These are phyloP conservation scores for Sporothrix protearum DNA, from an alignment of 2,329 filamentous ascomycete genomes.

Conservation along the genomic window DNA sequence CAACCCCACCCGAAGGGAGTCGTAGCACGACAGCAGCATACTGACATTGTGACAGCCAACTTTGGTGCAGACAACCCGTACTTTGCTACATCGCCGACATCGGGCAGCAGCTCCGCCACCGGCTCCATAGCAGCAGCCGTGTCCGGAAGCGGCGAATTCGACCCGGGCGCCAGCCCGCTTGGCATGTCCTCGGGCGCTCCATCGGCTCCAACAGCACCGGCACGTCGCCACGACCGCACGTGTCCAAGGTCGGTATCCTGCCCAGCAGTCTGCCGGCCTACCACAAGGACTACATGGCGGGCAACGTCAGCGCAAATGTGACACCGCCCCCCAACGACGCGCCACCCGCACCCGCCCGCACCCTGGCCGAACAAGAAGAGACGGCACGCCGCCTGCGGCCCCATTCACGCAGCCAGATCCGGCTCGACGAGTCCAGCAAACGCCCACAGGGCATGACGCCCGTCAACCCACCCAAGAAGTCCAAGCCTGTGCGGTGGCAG, in stretches of 20 bases:
- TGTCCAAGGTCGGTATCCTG: slow-evolving; percentile 86
- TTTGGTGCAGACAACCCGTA: slow-evolving; percentile 43
- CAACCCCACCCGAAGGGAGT: slow-evolving; percentile 11
- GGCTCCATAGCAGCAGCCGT: slow-evolving; percentile 53
- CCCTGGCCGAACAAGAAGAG: slow-evolving; percentile 74
- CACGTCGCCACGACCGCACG: slow-evolving; percentile 53
- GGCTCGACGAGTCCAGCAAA: slow-evolving; percentile 61
- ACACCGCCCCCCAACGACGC: slow-evolving; percentile 48
- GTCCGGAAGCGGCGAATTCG: slow-evolving; percentile 32
- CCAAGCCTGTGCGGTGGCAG: slow-evolving; percentile 87
- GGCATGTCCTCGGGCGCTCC: slow-evolving; percentile 56
- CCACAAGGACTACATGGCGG: slow-evolving; percentile 80
- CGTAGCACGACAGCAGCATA: no score
- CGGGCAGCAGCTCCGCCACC: slow-evolving; percentile 52
- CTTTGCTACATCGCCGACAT: slow-evolving; percentile 46
- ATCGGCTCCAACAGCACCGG: slow-evolving; percentile 48
- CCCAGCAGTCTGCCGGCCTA: slow-evolving; percentile 88
- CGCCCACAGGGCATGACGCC: slow-evolving; percentile 62
- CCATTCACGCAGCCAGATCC: slow-evolving; percentile 69
- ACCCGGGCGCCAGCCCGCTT: slow-evolving; percentile 48
- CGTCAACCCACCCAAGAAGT: slow-evolving; percentile 63
- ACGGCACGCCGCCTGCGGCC: slow-evolving; percentile 79
- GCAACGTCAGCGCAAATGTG: slow-evolving; percentile 46
- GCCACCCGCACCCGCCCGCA: slow-evolving; percentile 50
- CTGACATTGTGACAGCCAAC: slow-evolving; percentile 39